Evolutionary conservation across 768 basidiomycete genomes (phyloP).

Genomic region (Lactarius sanguifluus): DNA sequence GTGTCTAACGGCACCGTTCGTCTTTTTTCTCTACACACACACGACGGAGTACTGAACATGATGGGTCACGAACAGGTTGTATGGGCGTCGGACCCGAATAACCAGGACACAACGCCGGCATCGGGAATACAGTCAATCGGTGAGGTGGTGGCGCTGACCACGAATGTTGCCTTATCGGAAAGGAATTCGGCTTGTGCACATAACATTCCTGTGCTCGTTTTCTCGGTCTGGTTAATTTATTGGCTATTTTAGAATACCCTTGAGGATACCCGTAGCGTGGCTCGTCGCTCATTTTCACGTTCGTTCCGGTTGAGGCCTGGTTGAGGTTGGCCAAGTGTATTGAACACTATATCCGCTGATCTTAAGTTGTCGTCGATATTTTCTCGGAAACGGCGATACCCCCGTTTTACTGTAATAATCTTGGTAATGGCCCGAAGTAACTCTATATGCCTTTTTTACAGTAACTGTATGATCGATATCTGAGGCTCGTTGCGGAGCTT

Average conservation of each 20-base stretch:
- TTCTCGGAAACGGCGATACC: too few species aligned
- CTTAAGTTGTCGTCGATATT: too few species aligned
- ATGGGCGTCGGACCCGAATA: constrained; percentile 65
- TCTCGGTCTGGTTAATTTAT: neutral
- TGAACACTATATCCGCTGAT: too few species aligned
- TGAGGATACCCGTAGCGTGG: neutral
- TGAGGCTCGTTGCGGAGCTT: too few species aligned
- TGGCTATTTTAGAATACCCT: neutral
- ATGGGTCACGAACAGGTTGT: constrained; percentile 35
- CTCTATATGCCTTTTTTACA: too few species aligned
- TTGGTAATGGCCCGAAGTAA: too few species aligned
- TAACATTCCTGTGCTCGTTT: neutral
- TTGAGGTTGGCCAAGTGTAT: neutral
- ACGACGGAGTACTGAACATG: constrained; percentile 32
- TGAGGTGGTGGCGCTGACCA: constrained; percentile 48
- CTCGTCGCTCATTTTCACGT: neutral
- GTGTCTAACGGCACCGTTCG: constrained; percentile 50
- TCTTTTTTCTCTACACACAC: constrained; percentile 2
- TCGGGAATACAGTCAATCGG: constrained; percentile 37
- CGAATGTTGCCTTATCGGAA: neutral
- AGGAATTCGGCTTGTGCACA: neutral
- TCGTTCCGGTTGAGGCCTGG: neutral
- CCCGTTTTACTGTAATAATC: too few species aligned
- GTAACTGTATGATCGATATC: too few species aligned
- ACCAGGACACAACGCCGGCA: constrained; percentile 43